Evolutionary conservation across 202 grass and related monocot species (phyloP), one percentile per base, ranked within the genome.

Genomic region (Panicum virgatum): DNA sequence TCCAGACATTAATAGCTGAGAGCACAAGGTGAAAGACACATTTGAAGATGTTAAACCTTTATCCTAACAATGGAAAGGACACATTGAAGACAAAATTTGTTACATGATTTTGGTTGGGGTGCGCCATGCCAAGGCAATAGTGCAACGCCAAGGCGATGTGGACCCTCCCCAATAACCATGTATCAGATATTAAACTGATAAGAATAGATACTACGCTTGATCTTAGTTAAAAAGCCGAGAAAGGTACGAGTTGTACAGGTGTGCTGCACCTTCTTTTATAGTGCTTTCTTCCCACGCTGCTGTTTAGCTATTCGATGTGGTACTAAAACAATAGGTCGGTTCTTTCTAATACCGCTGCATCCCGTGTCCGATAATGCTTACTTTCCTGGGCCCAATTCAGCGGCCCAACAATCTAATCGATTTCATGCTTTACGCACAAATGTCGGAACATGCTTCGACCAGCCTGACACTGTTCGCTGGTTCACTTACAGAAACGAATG

Each of bases 171-270:
- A n/a, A n/a, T n/a, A n/a, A n/a, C n/a, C 9, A 12, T 3, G 12
- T 58, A 58, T 12, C n/a, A 58, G 22, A 88, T 88, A 85, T 91
- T 83, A 85, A 91, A 85, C 73, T 83, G 67, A 88, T 79, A 88
- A 86, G 79, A 88, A 88, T 62, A 86, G 34, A 86, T 81, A 83
- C 74, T 83, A 86, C 68, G 80, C 62, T 94, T 85, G 83, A 91
- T 91, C 81, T 91, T 91, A 91, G 89, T 84, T 82, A 91, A 91
- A 94, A 89, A 77, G 77, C 86, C 81, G 83, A 91, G 78, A 94
- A 89, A 94, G 73, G 81, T 91, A 89, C 83, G 84, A 59, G 5
- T 27, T 59, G 56, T 4, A 57, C 12, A 5, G 9, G 3, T 0
- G 54, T 5, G 9, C n/a, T 3, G 4, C 20, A 3, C 19, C 52